A percentile compares a stretch with the other conserved stretches of the same genome.
These are phyloP conservation scores for Cryptosporidium meleagridis DNA, from an alignment of 169 alveolate genomes.

Conservation along the genomic window DNA sequence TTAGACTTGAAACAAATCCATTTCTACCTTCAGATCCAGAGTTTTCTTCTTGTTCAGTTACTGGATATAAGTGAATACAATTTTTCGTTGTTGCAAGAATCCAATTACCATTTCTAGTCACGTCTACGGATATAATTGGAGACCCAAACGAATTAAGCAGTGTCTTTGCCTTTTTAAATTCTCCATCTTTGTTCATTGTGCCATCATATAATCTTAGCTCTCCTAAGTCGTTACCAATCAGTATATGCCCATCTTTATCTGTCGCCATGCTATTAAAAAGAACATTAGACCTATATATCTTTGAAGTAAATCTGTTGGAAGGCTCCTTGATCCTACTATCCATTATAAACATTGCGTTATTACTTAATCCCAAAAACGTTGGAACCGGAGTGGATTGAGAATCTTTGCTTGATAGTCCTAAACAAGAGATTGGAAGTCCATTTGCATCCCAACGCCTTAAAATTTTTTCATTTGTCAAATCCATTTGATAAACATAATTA, in stretches of 20 bases:
- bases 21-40: constrained; percentile 75
- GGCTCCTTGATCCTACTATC: constrained; percentile 79
- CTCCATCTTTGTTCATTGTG: constrained; percentile 76
- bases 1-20: constrained; percentile 76
- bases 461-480: constrained; percentile 77
- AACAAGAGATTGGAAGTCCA: constrained; percentile 76
- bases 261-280: constrained; percentile 79
- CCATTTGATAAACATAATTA: constrained; percentile 78
- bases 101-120: constrained; percentile 83
- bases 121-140: constrained; percentile 77
- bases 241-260: constrained; percentile 77
- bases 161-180: constrained; percentile 79
- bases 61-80: constrained; percentile 81
- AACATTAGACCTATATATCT: constrained; percentile 76
- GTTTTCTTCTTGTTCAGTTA: constrained; percentile 65
- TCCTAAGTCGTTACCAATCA: constrained; percentile 78
- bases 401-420: constrained; percentile 76
- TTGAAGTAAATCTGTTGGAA: constrained; percentile 72
- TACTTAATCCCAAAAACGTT: constrained; percentile 75
- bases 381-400: constrained; percentile 76
- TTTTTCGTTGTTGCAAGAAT: constrained; percentile 82
- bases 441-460: constrained; percentile 79
- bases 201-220: constrained; percentile 82
- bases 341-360: constrained; percentile 78
- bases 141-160: constrained; percentile 77